Evolutionary conservation across 2,329 filamentous ascomycete species (phyloP), one percentile per base, ranked within the genome.

Genomic region (Trichoderma harzianum): DNA sequence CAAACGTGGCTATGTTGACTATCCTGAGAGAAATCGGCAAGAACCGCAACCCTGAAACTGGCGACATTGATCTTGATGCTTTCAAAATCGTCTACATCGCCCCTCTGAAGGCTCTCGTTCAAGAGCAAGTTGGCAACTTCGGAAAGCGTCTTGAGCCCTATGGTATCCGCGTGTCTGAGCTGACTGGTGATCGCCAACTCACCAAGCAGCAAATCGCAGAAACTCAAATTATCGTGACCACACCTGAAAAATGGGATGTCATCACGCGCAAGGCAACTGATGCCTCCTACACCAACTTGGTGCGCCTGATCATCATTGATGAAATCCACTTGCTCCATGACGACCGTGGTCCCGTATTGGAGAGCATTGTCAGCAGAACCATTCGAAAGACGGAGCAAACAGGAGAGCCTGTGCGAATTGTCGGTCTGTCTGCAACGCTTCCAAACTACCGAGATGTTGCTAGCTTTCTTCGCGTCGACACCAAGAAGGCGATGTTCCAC

Each of bases 71-170:
- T 80, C 85, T 99, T 10, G 96, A 99, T 78, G 91, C 95, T 57
- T 99, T 99, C 86, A 99, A 99, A 84, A 98, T 99, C 77, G 92
- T 99, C 55, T 99, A 97, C 80, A 98, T 99, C 78, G 96, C 96
- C 34, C 96, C 96, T 0, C 82, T 99, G 72, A 99, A 99, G 80
- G 96, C 96, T 61, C 84, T 99, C 74, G 96, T 99, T 4, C 95
- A 98, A 80, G 96, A 99, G 80, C 96, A 99, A 83, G 96, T 99
- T 68, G 96, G 96, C 69, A 99, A 98, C 81, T 97, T 99, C 81
- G 95, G 96, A 75, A 94, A 94, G 79, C 90, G 97, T 72, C 86
- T 99, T 11, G 93, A 95, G 79, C 90, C 93, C 0, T 98, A 95
- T 75, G 96, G 96, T 51, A 94, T 99, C 79, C 92, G 89, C 72